Percentiles rank a stretch among this genome's conserved stretches.
These are phyloP conservation scores for Lanmaoa rubissima DNA, from an alignment of 768 basidiomycete species.

Conservation along the genomic window DNA sequence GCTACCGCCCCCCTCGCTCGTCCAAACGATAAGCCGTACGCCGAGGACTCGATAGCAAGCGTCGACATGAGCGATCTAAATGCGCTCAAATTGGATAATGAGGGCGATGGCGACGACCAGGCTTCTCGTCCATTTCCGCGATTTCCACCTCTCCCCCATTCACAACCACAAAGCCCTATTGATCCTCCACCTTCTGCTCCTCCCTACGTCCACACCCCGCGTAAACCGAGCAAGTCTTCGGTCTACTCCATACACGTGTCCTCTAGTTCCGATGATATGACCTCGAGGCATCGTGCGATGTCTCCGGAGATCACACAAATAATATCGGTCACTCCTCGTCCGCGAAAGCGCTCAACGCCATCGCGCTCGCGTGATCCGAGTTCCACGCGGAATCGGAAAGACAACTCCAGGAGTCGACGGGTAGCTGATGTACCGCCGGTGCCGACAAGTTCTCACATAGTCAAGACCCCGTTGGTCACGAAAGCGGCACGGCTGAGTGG, in stretches of 20 bases:
- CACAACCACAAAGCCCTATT: slow-evolving; percentile 5
- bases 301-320: slow-evolving; percentile 43
- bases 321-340: slow-evolving; percentile 38
- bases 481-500: slow-evolving; percentile 1
- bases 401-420: slow-evolving; percentile 9
- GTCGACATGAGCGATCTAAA: slow-evolving; percentile 34
- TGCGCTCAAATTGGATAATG: slow-evolving; percentile 29
- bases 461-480: background rate
- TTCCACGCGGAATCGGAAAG: slow-evolving; percentile 14
- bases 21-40: slow-evolving; percentile 1
- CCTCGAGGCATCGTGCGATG: slow-evolving; percentile 17
- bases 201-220: slow-evolving; percentile 23
- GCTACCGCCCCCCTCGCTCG: background rate
- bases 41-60: slow-evolving; percentile 28
- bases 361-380: slow-evolving; percentile 27
- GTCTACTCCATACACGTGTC: slow-evolving; percentile 10
- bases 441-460: slow-evolving; percentile 5
- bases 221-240: slow-evolving; percentile 23
- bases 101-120: slow-evolving; percentile 25
- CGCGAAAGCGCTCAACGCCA: slow-evolving; percentile 26
- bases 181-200: slow-evolving; percentile 7
- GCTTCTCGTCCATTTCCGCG: slow-evolving; percentile 27
- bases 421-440: slow-evolving; percentile 10
- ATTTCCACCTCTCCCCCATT: slow-evolving; percentile 25
- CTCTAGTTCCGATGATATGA: slow-evolving; percentile 6